These are phyloP conservation scores for Pseudocercospora crystallina DNA, from an alignment of 2,329 filamentous ascomycete species.

Conservation along the genomic window DNA sequence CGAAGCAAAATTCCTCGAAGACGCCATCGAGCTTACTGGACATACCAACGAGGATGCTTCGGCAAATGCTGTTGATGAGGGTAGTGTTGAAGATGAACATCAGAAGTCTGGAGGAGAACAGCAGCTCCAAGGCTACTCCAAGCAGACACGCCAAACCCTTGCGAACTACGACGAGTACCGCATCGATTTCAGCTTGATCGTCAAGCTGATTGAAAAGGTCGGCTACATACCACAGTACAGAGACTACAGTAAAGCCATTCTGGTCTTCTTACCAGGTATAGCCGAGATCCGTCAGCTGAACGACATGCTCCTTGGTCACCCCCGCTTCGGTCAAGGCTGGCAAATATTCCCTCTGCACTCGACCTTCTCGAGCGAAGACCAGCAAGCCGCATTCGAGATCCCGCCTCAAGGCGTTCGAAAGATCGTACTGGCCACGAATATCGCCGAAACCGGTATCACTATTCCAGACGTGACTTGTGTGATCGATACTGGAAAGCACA, in stretches of 20 bases:
- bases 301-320: conserved; percentile 76
- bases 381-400: conserved; percentile 86
- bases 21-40: conserved; percentile 84
- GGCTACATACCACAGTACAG: conserved; percentile 65
- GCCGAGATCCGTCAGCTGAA: conserved; percentile 71
- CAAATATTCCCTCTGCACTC: conserved; percentile 88
- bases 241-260: conserved; percentile 80
- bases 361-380: conserved; percentile 91
- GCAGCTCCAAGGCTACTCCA: conserved; percentile 70
- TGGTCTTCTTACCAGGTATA: conserved; percentile 94
- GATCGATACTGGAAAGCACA: conserved; percentile 93
- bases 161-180: conserved; percentile 83
- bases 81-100: conserved; percentile 40
- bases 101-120: conserved; percentile 55
- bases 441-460: conserved; percentile 96
- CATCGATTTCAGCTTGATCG: conserved; percentile 84
- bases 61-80: conserved; percentile 49
- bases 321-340: conserved; percentile 74
- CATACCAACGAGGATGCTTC: conserved; percentile 65
- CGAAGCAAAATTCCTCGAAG: conserved; percentile 81
- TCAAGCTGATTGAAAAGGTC: conserved; percentile 74
- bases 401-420: conserved; percentile 82
- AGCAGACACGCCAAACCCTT: conserved; percentile 72
- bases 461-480: conserved; percentile 98
- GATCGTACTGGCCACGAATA: conserved; percentile 95